Base-by-base conservation (phyloP, 1,139 yeast genomes). In the Taphrina confusa region DNA sequence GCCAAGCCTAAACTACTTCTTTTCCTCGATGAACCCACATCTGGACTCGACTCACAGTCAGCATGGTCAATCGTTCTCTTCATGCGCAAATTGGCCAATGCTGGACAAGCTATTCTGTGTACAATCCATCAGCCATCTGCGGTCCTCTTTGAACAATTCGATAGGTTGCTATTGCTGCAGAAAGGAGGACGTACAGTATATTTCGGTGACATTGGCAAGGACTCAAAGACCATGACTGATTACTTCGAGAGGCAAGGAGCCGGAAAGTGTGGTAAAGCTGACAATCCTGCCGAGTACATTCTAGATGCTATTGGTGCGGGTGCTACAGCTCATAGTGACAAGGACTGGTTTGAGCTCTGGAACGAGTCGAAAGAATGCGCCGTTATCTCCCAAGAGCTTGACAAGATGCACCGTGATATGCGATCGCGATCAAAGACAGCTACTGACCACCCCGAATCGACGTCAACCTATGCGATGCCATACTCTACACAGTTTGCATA, bases 1-100 rank as follows among this genome's bases (percentile, higher is more conserved):
- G 95, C 96, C 22, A 88, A 85, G 71, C 96, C 96, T 4, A 83
- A 85, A 65, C 76, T 89, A 62, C 75, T 89, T 64, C 75, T 88
- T 61, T 89, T 89, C 74, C 78, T 89, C 69, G 96, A 89, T 74
- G 96, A 89, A 72, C 96, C 96, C 8, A 89, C 96, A 18, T 87
- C 96, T 3, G 96, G 96, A 68, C 77, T 89, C 66, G 96, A 89
- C 71, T 87, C 96, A 20, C 95, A 88, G 73, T 85, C 95, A 61
- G 94, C 96, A 6, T 87, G 94, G 94, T 82, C 92, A 20, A 82
- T 86, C 68, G 83, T 88, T 70, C 82, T 83, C 68, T 77, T 87
- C 72, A 80, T 87, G 80, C 80, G 87, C 73, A 83, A 82, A 71
- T 77, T 87, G 59, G 87, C 94, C 14, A 76, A 80, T 69, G 82